Evolutionary conservation across 2,329 filamentous ascomycete genomes (phyloP).

Genomic region (Ustilaginoidea virens): DNA sequence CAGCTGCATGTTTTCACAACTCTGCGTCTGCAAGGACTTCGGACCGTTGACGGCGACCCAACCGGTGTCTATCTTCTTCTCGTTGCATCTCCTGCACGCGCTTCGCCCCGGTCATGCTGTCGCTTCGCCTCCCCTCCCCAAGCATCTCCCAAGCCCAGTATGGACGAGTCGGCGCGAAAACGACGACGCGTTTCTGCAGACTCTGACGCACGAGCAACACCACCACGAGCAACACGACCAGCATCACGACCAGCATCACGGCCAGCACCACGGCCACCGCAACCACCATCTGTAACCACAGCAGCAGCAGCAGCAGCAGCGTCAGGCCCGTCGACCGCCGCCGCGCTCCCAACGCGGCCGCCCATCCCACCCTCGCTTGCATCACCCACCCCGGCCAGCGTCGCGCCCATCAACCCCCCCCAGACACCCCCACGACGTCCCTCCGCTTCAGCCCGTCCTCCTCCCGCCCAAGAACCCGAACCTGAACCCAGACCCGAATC

Average conservation of each 20-base stretch:
- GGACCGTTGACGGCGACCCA: too few species aligned
- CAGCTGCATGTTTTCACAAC: too few species aligned
- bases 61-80: too few species aligned
- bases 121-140: background rate
- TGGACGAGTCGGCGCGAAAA: constrained; percentile 45
- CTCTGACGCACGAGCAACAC: background rate
- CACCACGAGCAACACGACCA: background rate
- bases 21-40: too few species aligned
- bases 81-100: background rate
- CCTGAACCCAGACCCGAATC: background rate
- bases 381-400: constrained; percentile 50
- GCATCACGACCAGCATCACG: too few species aligned
- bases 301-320: background rate
- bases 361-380: constrained; percentile 42
- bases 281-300: too few species aligned
- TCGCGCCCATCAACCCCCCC: constrained; percentile 45
- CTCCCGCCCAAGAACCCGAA: constrained; percentile 8
- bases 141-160: constrained; percentile 6
- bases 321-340: constrained; percentile 1
- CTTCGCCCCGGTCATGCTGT: constrained; percentile 2
- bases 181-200: constrained; percentile 10
- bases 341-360: constrained; percentile 10
- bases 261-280: too few species aligned
- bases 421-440: constrained; percentile 34
- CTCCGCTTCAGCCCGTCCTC: constrained; percentile 20